phyloP scores from a whole-genome alignment of 805 yeast species.

The Ogataea zsoltii region DNA sequence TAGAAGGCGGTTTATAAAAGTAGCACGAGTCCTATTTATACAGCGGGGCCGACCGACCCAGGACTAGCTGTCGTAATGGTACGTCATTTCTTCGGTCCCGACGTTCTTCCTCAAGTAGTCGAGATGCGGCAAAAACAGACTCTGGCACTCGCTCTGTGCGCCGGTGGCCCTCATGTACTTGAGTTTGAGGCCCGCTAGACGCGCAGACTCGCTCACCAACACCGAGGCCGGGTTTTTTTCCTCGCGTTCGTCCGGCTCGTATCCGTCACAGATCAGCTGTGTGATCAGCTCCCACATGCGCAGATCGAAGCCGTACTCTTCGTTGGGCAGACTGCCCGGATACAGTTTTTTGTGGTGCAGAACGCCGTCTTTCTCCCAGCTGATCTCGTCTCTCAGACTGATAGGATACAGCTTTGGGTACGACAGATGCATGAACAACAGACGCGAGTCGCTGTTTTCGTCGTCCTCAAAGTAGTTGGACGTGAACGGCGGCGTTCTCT shows the following conservation, averaged over 20 bases:
- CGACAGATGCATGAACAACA: slow-evolving; percentile 57
- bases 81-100: slow-evolving; percentile 4
- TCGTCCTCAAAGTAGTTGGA: slow-evolving; percentile 34
- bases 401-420: slow-evolving; percentile 52
- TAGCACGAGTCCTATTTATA: too few species aligned
- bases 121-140: slow-evolving; percentile 38
- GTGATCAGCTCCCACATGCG: slow-evolving; percentile 41
- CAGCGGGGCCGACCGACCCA: too few species aligned
- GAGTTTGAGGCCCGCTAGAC: slow-evolving; percentile 28
- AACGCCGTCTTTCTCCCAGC: slow-evolving; percentile 9
- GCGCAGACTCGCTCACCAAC: slow-evolving; percentile 12
- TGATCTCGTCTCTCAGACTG: slow-evolving; percentile 21
- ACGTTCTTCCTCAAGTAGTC: slow-evolving; percentile 27
- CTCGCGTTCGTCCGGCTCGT: slow-evolving; percentile 9
- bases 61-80: slow-evolving; percentile 4
- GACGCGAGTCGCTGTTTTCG: slow-evolving; percentile 22
- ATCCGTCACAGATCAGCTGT: slow-evolving; percentile 36
- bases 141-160: slow-evolving; percentile 32
- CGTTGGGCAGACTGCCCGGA: slow-evolving; percentile 25
- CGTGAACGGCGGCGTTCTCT: not conserved
- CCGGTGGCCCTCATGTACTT: slow-evolving; percentile 30
- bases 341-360: slow-evolving; percentile 36
- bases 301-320: slow-evolving; percentile 39
- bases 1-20: slow-evolving; percentile 1
- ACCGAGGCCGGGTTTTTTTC: slow-evolving; percentile 20